These are phyloP conservation scores for Candida ascalaphidarum DNA, from an alignment of 805 yeast species.

Conservation along the genomic window DNA sequence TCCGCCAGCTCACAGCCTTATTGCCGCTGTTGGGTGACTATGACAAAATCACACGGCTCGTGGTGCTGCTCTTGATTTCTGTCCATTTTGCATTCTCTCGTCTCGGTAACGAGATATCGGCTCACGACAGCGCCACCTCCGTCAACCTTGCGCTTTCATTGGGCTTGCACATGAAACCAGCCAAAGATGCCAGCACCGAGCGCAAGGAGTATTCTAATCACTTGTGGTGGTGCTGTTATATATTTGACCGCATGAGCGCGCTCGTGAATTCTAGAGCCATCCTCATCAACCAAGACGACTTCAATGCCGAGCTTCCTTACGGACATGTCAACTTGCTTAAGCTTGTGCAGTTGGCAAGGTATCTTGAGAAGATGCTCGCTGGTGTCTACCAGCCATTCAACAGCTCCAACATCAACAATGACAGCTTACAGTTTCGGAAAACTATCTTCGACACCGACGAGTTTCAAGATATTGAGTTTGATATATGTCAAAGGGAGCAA, in stretches of 20 bases:
- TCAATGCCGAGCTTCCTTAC: constrained; percentile 22
- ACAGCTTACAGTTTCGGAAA: constrained; percentile 8
- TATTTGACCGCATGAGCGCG: constrained; percentile 26
- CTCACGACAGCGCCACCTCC: constrained; percentile 22
- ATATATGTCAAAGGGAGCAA: constrained; percentile 13
- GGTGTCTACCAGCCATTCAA: constrained; percentile 27
- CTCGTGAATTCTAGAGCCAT: constrained; percentile 30
- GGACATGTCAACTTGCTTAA: constrained; percentile 16
- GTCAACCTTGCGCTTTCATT: constrained; percentile 16
- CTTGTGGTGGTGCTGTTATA: constrained; percentile 26
- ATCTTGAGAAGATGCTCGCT: constrained; percentile 25
- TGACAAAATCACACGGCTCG: constrained; percentile 15
- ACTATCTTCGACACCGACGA: constrained; percentile 15
- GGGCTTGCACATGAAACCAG: constrained; percentile 17
- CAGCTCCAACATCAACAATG: constrained; percentile 6
- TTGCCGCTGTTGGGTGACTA: constrained; percentile 23
- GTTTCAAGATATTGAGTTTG: constrained; percentile 17
- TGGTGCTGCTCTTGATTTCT: constrained; percentile 14
- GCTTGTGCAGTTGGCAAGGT: constrained; percentile 18
- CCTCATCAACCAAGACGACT: constrained; percentile 28
- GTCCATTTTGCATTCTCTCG: constrained; percentile 17
- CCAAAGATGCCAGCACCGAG: constrained; percentile 3
- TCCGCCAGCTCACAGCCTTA: constrained; percentile 21
- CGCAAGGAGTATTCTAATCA: constrained; percentile 11
- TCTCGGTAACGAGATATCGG: constrained; percentile 19